These are phyloP conservation scores for Pseudonectria foliicola DNA, from an alignment of 2,329 filamentous ascomycete species.

Conservation along the genomic window DNA sequence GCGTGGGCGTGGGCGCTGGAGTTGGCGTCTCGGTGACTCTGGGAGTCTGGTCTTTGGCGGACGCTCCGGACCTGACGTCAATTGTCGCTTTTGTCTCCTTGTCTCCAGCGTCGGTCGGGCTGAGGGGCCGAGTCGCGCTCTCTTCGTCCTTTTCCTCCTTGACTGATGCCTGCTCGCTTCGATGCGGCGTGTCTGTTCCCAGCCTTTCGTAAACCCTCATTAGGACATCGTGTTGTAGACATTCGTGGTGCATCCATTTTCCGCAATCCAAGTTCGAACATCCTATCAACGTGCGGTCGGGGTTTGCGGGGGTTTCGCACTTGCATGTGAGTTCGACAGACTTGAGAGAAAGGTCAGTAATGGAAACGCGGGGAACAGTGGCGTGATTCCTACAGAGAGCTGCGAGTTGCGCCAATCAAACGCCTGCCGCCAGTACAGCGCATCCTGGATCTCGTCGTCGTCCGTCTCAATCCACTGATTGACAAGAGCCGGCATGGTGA, in stretches of 20 bases:
- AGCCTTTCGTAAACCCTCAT: slow-evolving; percentile 42
- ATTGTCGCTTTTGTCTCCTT: slow-evolving; percentile 46
- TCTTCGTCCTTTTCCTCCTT: slow-evolving; percentile 32
- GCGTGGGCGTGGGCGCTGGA: slow-evolving; percentile 22
- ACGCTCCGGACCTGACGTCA: slow-evolving; percentile 42
- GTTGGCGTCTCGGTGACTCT: slow-evolving; percentile 25
- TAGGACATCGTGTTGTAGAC: slow-evolving; percentile 50
- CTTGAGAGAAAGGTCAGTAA: slow-evolving; percentile 27
- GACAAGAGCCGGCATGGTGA: slow-evolving; percentile 54
- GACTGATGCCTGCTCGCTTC: slow-evolving; percentile 29
- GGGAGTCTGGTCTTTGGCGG: slow-evolving; percentile 24
- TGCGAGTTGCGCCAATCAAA: slow-evolving; percentile 50
- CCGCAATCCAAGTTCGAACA: slow-evolving; percentile 49
- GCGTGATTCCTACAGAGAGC: slow-evolving; percentile 45
- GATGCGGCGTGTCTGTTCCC: slow-evolving; percentile 44
- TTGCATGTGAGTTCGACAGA: slow-evolving; percentile 50
- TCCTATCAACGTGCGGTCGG: slow-evolving; percentile 52
- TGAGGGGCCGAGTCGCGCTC: slow-evolving; percentile 35
- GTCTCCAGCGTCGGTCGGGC: slow-evolving; percentile 43
- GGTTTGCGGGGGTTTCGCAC: slow-evolving; percentile 54
- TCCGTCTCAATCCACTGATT: slow-evolving; percentile 64
- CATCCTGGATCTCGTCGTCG: slow-evolving; percentile 54
- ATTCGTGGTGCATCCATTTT: slow-evolving; percentile 58
- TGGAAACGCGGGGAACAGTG: not conserved
- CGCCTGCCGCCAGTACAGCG: slow-evolving; percentile 58